Evolutionary conservation across 768 basidiomycete genomes (phyloP).

Genomic region (Russula virescens): DNA sequence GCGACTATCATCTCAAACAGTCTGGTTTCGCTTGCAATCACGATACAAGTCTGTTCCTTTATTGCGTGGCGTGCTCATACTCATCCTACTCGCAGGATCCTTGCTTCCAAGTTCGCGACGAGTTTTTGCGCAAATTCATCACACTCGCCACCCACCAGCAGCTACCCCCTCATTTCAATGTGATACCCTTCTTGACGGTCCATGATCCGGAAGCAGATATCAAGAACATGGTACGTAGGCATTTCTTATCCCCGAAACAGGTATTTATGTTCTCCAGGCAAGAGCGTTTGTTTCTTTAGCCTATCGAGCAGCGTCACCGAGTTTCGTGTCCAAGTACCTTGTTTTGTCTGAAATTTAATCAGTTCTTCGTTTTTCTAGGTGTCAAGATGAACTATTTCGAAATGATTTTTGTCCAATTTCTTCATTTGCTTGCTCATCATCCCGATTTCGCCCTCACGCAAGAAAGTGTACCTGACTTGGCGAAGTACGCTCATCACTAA

Average conservation of each 20-base stretch:
- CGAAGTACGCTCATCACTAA: conserved; percentile 51
- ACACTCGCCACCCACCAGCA: conserved; percentile 56
- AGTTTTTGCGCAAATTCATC: conserved; percentile 71
- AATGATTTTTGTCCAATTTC: conserved; percentile 74
- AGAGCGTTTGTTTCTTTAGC: conserved; percentile 20
- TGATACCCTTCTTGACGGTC: conserved; percentile 82
- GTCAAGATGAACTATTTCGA: conserved; percentile 67
- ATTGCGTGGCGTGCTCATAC: not conserved
- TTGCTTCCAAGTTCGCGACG: conserved; percentile 77
- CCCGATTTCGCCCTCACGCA: conserved; percentile 75
- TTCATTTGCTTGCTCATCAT: conserved; percentile 89
- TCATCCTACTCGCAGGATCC: conserved; percentile 54
- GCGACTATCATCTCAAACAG: conserved; percentile 49
- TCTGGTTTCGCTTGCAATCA: conserved; percentile 66
- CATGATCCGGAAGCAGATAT: conserved; percentile 89
- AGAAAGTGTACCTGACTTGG: conserved; percentile 69
- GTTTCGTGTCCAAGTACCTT: conserved; percentile 2
- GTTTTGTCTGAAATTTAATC: not conserved
- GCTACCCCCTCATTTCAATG: conserved; percentile 67
- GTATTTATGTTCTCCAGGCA: conserved; percentile 6
- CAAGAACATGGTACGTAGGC: conserved; percentile 48
- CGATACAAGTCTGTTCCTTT: conserved; percentile 57
- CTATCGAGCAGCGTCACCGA: conserved; percentile 17
- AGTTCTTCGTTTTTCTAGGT: conserved; percentile 32
- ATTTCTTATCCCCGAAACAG: not conserved